Evolutionary conservation across 371 early-diverging fungal species (phyloP).

Genomic region (Rhizomucor pusillus): DNA sequence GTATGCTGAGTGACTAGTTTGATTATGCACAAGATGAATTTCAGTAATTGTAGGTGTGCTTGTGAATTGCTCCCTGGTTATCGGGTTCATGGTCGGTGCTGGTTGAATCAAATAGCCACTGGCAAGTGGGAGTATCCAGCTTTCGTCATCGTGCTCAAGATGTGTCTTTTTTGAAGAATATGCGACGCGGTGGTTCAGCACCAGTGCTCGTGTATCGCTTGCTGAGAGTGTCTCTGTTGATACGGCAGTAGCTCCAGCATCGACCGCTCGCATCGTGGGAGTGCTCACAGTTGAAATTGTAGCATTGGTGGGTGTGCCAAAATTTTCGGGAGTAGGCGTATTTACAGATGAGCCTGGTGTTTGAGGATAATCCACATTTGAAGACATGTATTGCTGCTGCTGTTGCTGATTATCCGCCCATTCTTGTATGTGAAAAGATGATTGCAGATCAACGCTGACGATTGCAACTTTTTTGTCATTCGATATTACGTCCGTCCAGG

Average conservation of each 20-base stretch:
- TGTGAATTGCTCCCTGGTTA: slow-evolving; percentile 32
- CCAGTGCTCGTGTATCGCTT: slow-evolving; percentile 45
- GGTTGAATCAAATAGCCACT: slow-evolving; percentile 52
- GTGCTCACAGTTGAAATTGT: slow-evolving; percentile 9
- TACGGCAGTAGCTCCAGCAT: slow-evolving; percentile 4
- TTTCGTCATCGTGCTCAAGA: slow-evolving; percentile 24
- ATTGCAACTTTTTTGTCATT: slow-evolving; percentile 39
- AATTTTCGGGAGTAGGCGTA: slow-evolving; percentile 24
- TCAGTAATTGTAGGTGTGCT: not conserved
- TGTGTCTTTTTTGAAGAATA: slow-evolving; percentile 43
- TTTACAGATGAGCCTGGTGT: slow-evolving; percentile 26
- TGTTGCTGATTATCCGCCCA: not conserved
- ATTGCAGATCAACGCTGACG: slow-evolving; percentile 51
- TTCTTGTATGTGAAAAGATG: slow-evolving; percentile 33
- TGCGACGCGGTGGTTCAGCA: slow-evolving; percentile 59
- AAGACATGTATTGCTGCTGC: slow-evolving; percentile 8
- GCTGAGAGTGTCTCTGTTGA: slow-evolving; percentile 5
- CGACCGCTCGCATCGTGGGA: not conserved
- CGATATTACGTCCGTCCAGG: slow-evolving; percentile 23
- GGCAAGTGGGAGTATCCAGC: slow-evolving; percentile 58
- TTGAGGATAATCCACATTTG: slow-evolving; percentile 13
- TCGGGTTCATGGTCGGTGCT: slow-evolving; percentile 1
- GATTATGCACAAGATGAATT: slow-evolving; percentile 41
- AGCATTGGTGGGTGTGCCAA: slow-evolving; percentile 13
- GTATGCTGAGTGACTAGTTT: slow-evolving; percentile 44